Percentiles rank a stretch among this genome's conserved stretches.
phyloP scores from a whole-genome alignment of 1,139 yeast genomes.

The Trichomonascaceae sp. region DNA sequence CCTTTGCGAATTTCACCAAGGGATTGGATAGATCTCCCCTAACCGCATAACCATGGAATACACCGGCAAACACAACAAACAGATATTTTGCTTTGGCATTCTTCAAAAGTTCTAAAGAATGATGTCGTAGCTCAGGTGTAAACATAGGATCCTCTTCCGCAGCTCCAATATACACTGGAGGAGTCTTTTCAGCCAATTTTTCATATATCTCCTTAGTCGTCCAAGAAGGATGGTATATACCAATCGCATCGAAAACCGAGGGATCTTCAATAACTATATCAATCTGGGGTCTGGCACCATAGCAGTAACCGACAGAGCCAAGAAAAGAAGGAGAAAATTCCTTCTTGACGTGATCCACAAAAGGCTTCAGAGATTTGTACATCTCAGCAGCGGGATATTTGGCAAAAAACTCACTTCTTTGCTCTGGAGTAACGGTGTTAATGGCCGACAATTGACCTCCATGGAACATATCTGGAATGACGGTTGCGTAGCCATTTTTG shows the following conservation, averaged over 20 bases:
- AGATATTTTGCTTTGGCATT: conserved; percentile 49
- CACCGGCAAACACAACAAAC: conserved; percentile 55
- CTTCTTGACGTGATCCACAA: conserved; percentile 30
- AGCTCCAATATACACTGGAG: conserved; percentile 61
- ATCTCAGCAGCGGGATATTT: conserved; percentile 40
- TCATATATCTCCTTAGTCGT: conserved; percentile 50
- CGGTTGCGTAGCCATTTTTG: conserved; percentile 56
- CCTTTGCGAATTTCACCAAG: conserved; percentile 57
- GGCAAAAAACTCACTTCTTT: neutral
- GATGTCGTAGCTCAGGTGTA: conserved; percentile 54
- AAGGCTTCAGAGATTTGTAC: conserved; percentile 12
- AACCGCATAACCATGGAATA: conserved; percentile 66
- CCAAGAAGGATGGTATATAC: conserved; percentile 76
- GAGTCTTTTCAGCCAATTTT: conserved; percentile 45
- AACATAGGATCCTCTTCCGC: conserved; percentile 64
- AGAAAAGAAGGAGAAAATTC: conserved; percentile 47
- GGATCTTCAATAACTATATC: conserved; percentile 40
- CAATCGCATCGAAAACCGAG: conserved; percentile 44
- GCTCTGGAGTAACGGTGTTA: neutral
- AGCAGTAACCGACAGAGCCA: conserved; percentile 73
- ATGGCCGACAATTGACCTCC: neutral
- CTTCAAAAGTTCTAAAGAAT: conserved; percentile 53
- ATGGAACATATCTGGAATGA: conserved; percentile 66
- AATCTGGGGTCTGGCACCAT: conserved; percentile 67
- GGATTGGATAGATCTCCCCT: conserved; percentile 65